These are phyloP conservation scores for Otatea glauca DNA, from an alignment of 176 grass and related monocot species.

Conservation along the genomic window DNA sequence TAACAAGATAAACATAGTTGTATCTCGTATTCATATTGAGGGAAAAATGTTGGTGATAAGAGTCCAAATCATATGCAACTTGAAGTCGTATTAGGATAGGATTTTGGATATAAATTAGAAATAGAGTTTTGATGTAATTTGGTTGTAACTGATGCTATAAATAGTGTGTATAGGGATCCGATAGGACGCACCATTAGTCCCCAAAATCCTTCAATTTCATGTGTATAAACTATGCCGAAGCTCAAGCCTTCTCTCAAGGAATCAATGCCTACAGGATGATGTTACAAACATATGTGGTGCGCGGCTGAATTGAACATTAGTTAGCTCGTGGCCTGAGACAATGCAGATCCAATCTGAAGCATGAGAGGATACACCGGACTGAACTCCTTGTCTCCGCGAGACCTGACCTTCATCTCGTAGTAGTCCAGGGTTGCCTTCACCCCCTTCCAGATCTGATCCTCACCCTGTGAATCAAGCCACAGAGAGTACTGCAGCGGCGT, in stretches of 20 bases:
- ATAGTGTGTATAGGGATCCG: too few species aligned
- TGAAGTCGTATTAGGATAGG: too few species aligned
- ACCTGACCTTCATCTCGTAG: slow-evolving; percentile 73
- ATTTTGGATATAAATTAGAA: too few species aligned
- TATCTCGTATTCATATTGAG: too few species aligned
- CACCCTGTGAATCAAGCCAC: slow-evolving; percentile 90
- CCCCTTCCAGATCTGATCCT: slow-evolving; percentile 95
- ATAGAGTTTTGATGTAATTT: too few species aligned
- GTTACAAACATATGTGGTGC: slow-evolving; percentile 40
- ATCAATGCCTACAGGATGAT: slow-evolving; percentile 51
- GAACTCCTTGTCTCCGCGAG: slow-evolving; percentile 81
- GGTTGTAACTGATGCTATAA: too few species aligned
- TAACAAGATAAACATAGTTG: too few species aligned
- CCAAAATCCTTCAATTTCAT: background rate
- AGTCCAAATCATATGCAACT: too few species aligned
- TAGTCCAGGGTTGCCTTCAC: slow-evolving; percentile 91
- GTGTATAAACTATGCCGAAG: slow-evolving; percentile 45
- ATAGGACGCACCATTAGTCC: too few species aligned
- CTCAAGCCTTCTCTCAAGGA: slow-evolving; percentile 18
- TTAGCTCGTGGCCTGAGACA: slow-evolving; percentile 49
- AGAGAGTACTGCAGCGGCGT: slow-evolving; percentile 79
- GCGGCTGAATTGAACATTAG: background rate
- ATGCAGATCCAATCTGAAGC: slow-evolving; percentile 74
- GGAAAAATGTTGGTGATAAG: too few species aligned
- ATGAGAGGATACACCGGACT: slow-evolving; percentile 86